Base-by-base conservation (phyloP, 176 grass and related monocot genomes). In the Canna indica region DNA sequence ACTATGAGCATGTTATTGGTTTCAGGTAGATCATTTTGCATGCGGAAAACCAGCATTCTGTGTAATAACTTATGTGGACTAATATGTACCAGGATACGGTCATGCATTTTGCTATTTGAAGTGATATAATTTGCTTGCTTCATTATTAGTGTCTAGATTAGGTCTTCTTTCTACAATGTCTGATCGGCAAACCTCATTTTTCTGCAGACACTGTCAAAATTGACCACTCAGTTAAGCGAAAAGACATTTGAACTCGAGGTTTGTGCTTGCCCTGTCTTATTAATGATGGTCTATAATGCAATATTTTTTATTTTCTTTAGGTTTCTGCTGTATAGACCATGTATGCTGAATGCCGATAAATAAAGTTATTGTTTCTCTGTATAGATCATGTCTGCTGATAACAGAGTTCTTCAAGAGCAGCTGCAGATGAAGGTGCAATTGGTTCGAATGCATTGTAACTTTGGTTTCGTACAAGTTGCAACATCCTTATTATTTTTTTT, bases 361-460 rank as follows among this genome's bases (percentile, higher is more conserved):
- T 44, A 44, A 11, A 44, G 7, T 44, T 68, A 30, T 47, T 25
- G 3, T 53, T 64, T 64, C 8, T 67, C 81, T 91, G 5, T 79
- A 22, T 67, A 97, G 93, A 97, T 97, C 64, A 97, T 92, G 86
- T 92, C 93, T 76, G 93, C 93, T 33, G 93, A 97, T 80, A 97
- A 97, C 82, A 92, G 89, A 77, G 83, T 97, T 81, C 93, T 97
- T 77, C 93, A 97, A 85, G 88, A 97, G 53, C 93, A 97, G 68
- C 77, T 97, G 33, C 88, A 92, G 79, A 68, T 77, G 70, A 97
- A 97, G 93, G 93, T 92, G 64, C 76, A 80, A 69, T 54, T 48
- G 64, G 67, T 30, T 1, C 35, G n/a, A 36, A 47, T 30, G 36
- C 67, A 41, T 57, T 46, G 57, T 39, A 69, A 45, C 42, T 74